phyloP scores from a whole-genome alignment of 1,284 basidiomycete genomes.

The Leccinum fuscescens region DNA sequence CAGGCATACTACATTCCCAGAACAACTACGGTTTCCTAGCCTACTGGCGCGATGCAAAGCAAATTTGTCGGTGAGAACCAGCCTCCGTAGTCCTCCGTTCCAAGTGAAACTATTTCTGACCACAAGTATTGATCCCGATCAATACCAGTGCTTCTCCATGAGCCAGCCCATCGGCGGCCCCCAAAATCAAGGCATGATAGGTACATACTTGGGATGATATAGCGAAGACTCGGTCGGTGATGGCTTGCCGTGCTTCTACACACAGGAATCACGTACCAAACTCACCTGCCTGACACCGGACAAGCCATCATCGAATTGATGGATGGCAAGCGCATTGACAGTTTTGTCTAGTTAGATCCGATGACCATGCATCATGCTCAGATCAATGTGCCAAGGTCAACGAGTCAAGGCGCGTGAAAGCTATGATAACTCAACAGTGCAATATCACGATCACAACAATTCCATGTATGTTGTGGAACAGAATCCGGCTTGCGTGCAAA shows the following conservation, averaged over 20 bases:
- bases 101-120: not conserved
- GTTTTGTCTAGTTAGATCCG: not conserved
- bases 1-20: not conserved
- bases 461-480: conserved; percentile 1
- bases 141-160: not conserved
- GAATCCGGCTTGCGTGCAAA: conserved; percentile 21
- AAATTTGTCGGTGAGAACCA: no score
- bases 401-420: conserved; percentile 17
- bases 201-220: not conserved
- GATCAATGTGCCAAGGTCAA: conserved; percentile 27
- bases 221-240: not conserved
- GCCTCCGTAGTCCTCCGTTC: no score
- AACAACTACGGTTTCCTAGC: not conserved
- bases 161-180: not conserved
- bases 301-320: not conserved
- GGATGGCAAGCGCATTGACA: not conserved
- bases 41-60: not conserved
- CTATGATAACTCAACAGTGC: conserved; percentile 27
- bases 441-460: not conserved
- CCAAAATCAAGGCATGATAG: not conserved
- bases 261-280: not conserved
- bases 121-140: not conserved
- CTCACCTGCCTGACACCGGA: conserved; percentile 12
- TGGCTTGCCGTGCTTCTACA: not conserved
- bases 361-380: conserved; percentile 9